Evolutionary conservation across 345 rosid genomes (phyloP).

Genomic region (Eucalyptus marginata): DNA sequence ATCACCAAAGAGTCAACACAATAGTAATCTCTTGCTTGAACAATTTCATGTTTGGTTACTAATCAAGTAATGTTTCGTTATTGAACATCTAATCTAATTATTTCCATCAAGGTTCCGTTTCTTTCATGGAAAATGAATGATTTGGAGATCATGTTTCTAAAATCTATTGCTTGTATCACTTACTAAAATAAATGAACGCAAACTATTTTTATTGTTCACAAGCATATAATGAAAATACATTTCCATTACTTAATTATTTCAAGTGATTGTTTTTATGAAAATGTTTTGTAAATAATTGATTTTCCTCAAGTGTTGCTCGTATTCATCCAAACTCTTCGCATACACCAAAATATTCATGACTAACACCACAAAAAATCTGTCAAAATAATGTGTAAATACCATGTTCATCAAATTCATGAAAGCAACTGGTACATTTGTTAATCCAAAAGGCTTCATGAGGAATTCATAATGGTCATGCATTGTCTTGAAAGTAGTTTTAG

Average conservation of each 20-base stretch:
- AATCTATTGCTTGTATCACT: fast-evolving
- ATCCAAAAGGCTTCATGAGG: not conserved
- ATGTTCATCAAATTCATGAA: not conserved
- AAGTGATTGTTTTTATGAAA: not conserved
- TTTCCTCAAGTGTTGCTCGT: not conserved
- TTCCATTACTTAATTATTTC: not conserved
- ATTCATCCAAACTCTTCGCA: not conserved
- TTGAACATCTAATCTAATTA: not conserved
- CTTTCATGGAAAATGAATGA: not conserved
- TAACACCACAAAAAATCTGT: not conserved
- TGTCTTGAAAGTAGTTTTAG: not conserved
- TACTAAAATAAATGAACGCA: too few relatives aligned
- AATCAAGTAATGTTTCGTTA: not conserved
- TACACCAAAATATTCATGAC: not conserved
- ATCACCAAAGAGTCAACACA: not conserved
- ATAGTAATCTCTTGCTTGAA: not conserved
- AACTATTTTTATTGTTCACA: too few relatives aligned
- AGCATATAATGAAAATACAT: too few relatives aligned
- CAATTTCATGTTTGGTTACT: not conserved
- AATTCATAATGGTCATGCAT: not conserved
- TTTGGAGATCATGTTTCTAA: not conserved
- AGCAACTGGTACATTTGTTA: too few relatives aligned
- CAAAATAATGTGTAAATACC: not conserved
- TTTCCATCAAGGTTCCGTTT: not conserved
- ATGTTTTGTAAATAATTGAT: not conserved